Conservation (phyloP, 176 grass and related monocot genomes). For the Ensete ventricosum region DNA sequence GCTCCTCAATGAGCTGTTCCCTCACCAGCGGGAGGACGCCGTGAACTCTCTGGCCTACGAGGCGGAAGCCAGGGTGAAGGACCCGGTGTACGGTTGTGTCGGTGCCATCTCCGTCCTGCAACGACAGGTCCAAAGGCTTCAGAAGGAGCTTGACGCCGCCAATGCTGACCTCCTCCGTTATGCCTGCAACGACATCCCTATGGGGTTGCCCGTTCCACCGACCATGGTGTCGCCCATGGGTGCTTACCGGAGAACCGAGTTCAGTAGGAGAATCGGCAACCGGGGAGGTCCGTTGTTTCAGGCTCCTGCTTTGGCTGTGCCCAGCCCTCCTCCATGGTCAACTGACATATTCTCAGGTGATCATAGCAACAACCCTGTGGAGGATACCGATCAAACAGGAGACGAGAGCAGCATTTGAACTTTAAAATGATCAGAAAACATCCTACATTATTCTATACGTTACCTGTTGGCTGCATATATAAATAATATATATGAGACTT, state of each 20-base stretch:
- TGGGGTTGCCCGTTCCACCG: background rate
- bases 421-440: background rate
- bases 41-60: constrained; percentile 76
- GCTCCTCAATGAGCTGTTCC: constrained; percentile 66
- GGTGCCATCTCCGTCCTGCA: constrained; percentile 73
- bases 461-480: no score
- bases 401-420: background rate
- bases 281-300: background rate
- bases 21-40: constrained; percentile 72
- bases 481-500: no score
- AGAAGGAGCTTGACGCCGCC: constrained; percentile 72
- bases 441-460: background rate
- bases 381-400: background rate
- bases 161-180: constrained; percentile 68
- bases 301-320: background rate
- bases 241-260: background rate
- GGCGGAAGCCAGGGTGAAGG: constrained; percentile 69
- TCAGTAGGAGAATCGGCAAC: background rate
- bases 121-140: constrained; percentile 64
- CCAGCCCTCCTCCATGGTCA: background rate
- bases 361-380: background rate
- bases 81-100: constrained; percentile 73
- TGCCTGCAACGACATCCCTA: constrained; percentile 28
- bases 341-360: background rate
- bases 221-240: background rate